phyloP scores from a whole-genome alignment of 495 filamentous ascomycete species.

The Aspergillus sclerotioniger region DNA sequence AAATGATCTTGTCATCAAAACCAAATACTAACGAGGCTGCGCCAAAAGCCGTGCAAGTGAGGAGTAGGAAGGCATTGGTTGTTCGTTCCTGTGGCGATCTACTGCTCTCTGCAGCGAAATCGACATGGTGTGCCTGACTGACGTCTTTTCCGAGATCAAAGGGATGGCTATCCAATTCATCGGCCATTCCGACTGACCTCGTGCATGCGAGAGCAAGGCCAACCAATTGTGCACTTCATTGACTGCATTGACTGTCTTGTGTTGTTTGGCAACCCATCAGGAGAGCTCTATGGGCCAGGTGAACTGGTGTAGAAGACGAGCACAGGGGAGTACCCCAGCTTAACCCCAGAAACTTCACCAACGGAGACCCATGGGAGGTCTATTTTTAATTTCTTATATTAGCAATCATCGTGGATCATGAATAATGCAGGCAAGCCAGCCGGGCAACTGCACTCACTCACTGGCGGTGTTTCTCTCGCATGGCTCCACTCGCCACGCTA shows the following conservation, averaged over 20 bases:
- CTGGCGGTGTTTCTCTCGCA: neutral
- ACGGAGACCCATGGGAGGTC: neutral
- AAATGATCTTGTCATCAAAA: slow-evolving; percentile 44
- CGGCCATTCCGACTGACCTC: neutral
- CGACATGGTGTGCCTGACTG: slow-evolving; percentile 24
- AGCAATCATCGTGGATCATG: neutral
- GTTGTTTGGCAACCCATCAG: too few species aligned
- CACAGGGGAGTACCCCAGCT: neutral
- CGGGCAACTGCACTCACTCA: neutral
- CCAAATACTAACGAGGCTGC: slow-evolving; percentile 41
- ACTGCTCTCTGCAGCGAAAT: slow-evolving; percentile 7
- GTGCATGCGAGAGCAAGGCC: neutral
- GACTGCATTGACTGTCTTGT: neutral
- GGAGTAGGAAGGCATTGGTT: slow-evolving; percentile 29
- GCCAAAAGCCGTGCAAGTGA: slow-evolving; percentile 34
- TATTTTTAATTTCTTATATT: neutral
- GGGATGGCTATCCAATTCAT: neutral
- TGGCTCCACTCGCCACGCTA: slow-evolving; percentile 1
- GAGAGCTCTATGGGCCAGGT: too few species aligned
- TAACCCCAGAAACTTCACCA: neutral
- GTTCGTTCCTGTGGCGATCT: slow-evolving; percentile 12
- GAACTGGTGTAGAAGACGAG: too few species aligned
- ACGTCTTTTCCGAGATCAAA: neutral
- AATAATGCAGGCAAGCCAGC: too few species aligned
- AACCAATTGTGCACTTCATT: too few species aligned